These are phyloP conservation scores for Dryas octopetala DNA, from an alignment of 306 rosid genomes.

Conservation along the genomic window DNA sequence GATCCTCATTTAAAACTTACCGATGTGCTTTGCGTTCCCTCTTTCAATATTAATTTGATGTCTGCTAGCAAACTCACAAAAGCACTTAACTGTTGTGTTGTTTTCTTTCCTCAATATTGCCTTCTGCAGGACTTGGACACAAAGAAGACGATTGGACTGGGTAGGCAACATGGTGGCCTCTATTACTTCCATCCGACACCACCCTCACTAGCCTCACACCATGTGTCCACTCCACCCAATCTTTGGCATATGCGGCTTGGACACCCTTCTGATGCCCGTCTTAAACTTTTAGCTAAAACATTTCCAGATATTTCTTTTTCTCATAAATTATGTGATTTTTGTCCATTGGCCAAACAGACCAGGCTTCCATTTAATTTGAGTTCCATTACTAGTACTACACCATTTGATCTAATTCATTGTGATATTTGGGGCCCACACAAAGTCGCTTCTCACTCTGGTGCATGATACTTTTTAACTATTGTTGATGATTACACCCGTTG, in stretches of 20 bases:
- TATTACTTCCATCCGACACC: not conserved
- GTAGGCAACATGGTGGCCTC: not conserved
- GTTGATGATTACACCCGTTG: too few relatives aligned
- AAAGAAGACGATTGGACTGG: not conserved
- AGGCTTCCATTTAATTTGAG: not conserved
- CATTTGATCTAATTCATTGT: too few relatives aligned
- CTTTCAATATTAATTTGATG: not conserved
- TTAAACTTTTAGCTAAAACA: not conserved
- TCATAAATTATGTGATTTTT: not conserved
- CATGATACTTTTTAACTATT: too few relatives aligned
- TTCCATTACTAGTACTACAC: not conserved
- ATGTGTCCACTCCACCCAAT: not conserved
- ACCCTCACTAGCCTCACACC: not conserved
- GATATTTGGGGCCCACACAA: too few relatives aligned
- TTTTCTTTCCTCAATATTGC: not conserved
- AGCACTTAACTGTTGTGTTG: not conserved
- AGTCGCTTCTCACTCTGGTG: too few relatives aligned
- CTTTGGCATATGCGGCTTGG: not conserved
- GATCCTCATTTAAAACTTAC: not conserved
- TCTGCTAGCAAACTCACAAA: not conserved
- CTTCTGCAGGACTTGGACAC: not conserved
- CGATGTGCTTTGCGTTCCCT: not conserved
- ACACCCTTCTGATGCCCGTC: not conserved
- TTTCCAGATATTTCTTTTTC: not conserved
- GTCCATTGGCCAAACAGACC: not conserved